phyloP scores from a whole-genome alignment of 2,329 filamentous ascomycete genomes.

The Trichoderma sp. region DNA sequence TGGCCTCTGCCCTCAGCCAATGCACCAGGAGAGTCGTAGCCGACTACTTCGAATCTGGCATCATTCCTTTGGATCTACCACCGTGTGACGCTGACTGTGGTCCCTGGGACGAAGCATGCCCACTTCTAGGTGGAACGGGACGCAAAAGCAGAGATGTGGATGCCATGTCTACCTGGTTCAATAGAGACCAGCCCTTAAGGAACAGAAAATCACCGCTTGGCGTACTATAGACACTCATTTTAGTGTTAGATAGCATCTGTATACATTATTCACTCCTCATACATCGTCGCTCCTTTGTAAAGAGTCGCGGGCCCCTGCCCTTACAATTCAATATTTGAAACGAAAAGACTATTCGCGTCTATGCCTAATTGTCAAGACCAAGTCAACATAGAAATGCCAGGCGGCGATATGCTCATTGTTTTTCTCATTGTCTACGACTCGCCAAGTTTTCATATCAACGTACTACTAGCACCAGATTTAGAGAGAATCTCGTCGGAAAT shows the following conservation, averaged over 20 bases:
- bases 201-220: neutral
- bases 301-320: neutral
- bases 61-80: slow-evolving; percentile 26
- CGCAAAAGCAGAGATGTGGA: neutral
- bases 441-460: neutral
- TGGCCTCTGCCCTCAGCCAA: slow-evolving; percentile 20
- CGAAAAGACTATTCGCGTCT: neutral
- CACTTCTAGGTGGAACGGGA: neutral
- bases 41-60: slow-evolving; percentile 33
- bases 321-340: neutral
- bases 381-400: neutral
- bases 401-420: neutral
- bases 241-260: neutral
- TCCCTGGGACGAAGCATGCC: slow-evolving; percentile 24
- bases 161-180: slow-evolving; percentile 10
- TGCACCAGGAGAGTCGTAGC: slow-evolving; percentile 26
- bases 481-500: neutral
- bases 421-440: too few relatives aligned
- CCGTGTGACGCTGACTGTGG: slow-evolving; percentile 22
- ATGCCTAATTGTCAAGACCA: neutral
- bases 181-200: neutral
- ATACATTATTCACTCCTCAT: neutral
- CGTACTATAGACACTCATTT: neutral
- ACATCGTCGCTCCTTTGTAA: neutral
- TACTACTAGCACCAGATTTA: too few relatives aligned